Evolutionary conservation across 805 yeast genomes (phyloP), one percentile per base, ranked within the genome.

Genomic region (Hanseniaspora mollemarum): DNA sequence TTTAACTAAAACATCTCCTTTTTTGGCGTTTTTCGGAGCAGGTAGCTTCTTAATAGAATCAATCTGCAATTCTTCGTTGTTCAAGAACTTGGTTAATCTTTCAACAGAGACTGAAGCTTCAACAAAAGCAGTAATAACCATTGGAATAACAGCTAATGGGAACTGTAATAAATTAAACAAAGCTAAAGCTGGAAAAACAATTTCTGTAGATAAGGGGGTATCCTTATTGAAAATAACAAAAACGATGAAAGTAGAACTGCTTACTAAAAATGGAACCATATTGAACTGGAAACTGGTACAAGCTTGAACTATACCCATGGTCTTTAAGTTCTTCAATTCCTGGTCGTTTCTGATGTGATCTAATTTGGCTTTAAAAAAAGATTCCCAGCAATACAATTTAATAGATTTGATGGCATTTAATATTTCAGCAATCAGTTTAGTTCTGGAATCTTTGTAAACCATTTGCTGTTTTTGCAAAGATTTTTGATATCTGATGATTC

Each of bases 361-460:
- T 53, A 94, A 71, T 58, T 82, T 83, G 26, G 72, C 74, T 60
- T 77, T 76, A 63, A 86, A 87, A 2, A 97, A 94, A 29, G 64
- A 69, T 67, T 92, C 99, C 99, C 99, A 92, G 2, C 94, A 94
- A 61, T 92, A 92, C 45, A 94, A 73, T 64, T 92, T 92, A 63
- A 92, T 72, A 12, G 96, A 86, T 68, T 87, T 90, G 64, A 92
- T 86, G 61, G 88, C 90, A 64, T 85, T 86, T 63, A 90, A 72
- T 51, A 90, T 84, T 63, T 90, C 96, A 54, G 86, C 80, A 51
- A 87, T 83, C 40, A 88, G 71, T 57, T 96, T 79, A 10, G 96
- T 84, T 71, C 99, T 80, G 63, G 82, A 83, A 67, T 92, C 99
- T 65, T 92, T 90, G 60, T 77, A 76, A 56, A 75, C 76, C 97